A percentile compares a stretch with the other conserved stretches of the same genome.
These are phyloP conservation scores for Calonectria montana DNA, from an alignment of 2,329 filamentous ascomycete species.

Conservation along the genomic window DNA sequence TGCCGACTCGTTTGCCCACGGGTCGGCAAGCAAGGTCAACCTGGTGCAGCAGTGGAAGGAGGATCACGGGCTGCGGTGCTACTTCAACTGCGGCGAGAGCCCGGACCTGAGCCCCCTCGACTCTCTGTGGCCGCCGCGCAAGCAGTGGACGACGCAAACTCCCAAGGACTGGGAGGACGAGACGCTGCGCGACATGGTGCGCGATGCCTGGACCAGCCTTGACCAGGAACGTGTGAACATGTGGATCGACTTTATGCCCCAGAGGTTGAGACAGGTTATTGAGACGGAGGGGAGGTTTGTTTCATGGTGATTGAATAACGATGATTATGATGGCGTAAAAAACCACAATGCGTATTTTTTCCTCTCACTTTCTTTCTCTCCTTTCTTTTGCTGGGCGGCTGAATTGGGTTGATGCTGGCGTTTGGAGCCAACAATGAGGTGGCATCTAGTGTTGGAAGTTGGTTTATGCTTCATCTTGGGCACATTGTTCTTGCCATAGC, in stretches of 20 bases:
- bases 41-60: slow-evolving; percentile 51
- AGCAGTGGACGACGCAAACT: slow-evolving; percentile 47
- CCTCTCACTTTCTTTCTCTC: background rate
- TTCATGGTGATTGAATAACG: slow-evolving; percentile 43
- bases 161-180: slow-evolving; percentile 49
- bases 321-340: background rate
- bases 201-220: slow-evolving; percentile 44
- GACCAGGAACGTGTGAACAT: slow-evolving; percentile 48
- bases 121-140: slow-evolving; percentile 48
- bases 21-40: slow-evolving; percentile 50
- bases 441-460: background rate
- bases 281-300: slow-evolving; percentile 47
- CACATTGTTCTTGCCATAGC: background rate
- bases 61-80: slow-evolving; percentile 43
- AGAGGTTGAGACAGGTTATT: slow-evolving; percentile 47
- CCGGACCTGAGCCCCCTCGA: slow-evolving; percentile 52
- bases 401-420: background rate
- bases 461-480: background rate
- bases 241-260: slow-evolving; percentile 53
- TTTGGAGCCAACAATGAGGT: background rate
- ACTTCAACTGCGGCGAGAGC: slow-evolving; percentile 52
- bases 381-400: background rate
- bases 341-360: background rate
- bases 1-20: slow-evolving; percentile 49
- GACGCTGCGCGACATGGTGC: slow-evolving; percentile 46